Conservation (phyloP, 495 filamentous ascomycete genomes). For the Hypoxylon fuscum region DNA sequence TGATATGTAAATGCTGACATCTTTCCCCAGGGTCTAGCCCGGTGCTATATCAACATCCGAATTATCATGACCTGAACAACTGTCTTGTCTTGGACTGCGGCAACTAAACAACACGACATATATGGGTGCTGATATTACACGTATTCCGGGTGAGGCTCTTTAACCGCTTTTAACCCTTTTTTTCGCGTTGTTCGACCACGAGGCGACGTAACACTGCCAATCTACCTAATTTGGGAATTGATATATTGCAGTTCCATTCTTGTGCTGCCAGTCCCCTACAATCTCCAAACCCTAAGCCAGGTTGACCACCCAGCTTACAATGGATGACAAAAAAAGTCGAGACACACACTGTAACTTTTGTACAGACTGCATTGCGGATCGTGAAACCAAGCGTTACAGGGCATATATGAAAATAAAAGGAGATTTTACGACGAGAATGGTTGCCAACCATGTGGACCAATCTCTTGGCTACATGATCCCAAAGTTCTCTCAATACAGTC, state of each 20-base stretch:
- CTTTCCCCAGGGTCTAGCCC: not conserved
- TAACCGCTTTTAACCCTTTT: slow-evolving; percentile 30
- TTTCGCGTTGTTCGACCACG: slow-evolving; percentile 15
- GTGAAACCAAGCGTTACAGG: slow-evolving; percentile 12
- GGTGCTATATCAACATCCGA: slow-evolving; percentile 31
- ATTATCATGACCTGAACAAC: slow-evolving; percentile 9
- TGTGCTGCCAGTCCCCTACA: slow-evolving; percentile 6
- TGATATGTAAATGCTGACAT: slow-evolving; percentile 1
- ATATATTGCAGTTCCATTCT: slow-evolving; percentile 32
- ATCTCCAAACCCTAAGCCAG: slow-evolving; percentile 8
- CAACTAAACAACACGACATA: slow-evolving; percentile 10
- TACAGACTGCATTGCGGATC: slow-evolving; percentile 7
- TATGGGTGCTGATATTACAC: slow-evolving; percentile 1
- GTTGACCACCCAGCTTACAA: not conserved
- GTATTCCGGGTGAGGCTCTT: slow-evolving; percentile 25
- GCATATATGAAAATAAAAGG: slow-evolving; percentile 14
- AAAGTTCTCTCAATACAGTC: not conserved
- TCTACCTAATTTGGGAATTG: slow-evolving; percentile 22
- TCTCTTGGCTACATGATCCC: slow-evolving; percentile 25
- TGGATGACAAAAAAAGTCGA: slow-evolving; percentile 1
- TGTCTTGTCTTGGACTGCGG: slow-evolving; percentile 3
- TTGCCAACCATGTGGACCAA: slow-evolving; percentile 21
- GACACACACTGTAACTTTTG: slow-evolving; percentile 5
- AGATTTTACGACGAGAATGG: slow-evolving; percentile 26
- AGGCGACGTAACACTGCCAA: slow-evolving; percentile 38